phyloP scores from a whole-genome alignment of 345 rosid genomes.

The Ricinus communis region DNA sequence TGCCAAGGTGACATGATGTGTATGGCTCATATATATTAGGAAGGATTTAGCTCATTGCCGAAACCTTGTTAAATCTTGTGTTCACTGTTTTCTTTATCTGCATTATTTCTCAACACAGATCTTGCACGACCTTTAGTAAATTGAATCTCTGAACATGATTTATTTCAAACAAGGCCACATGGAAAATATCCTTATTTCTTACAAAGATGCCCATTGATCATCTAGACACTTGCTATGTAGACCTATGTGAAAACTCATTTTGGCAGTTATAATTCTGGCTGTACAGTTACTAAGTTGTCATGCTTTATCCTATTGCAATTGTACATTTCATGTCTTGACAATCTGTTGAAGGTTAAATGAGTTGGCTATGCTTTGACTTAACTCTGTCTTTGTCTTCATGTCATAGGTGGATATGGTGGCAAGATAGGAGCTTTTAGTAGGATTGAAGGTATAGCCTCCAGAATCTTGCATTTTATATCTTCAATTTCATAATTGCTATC shows the following conservation, averaged over 20 bases:
- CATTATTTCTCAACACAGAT: no score
- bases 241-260: neutral
- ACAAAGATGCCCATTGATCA: neutral
- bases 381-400: slow-evolving; percentile 4
- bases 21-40: no score
- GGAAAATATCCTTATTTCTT: neutral
- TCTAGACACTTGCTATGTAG: neutral
- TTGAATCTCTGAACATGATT: no score
- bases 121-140: no score
- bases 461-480: neutral
- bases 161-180: no score
- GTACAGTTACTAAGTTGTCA: neutral
- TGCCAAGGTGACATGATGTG: no score
- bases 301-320: neutral
- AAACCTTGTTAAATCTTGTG: no score
- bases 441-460: slow-evolving; percentile 36
- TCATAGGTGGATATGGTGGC: slow-evolving; percentile 30
- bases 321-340: neutral
- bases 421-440: slow-evolving; percentile 19
- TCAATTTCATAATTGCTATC: neutral
- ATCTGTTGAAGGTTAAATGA: neutral
- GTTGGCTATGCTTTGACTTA: slow-evolving; percentile 9
- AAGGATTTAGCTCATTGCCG: no score
- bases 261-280: neutral
- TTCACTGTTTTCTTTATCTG: no score